Evolutionary conservation across 495 filamentous ascomycete species (phyloP), one percentile per base, ranked within the genome.

Genomic region (Aspergillus egyptiacus): DNA sequence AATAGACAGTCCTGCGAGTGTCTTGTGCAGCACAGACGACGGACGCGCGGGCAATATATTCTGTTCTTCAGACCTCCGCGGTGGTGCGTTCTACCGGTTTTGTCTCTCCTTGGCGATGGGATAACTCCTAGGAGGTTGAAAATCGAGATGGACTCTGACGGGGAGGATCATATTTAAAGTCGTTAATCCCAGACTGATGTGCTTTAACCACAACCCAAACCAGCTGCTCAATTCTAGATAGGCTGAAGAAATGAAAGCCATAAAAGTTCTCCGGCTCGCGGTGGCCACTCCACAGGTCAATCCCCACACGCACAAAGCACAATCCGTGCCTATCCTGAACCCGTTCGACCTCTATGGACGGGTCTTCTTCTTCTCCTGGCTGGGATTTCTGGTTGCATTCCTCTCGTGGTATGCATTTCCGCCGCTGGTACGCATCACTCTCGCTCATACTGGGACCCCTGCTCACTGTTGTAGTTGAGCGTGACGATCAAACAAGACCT

Each of bases 301-400:
- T 59, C 88, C 88, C 0, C 69, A 81, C 62, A 94, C 85, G 60
- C 74, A 74, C n/a, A 94, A 94, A 61, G 91, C 91, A 18, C 78
- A 75, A 33, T 86, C 86, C 0, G 81, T 96, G 34, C 91, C 91
- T 0, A 60, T 87, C 22, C 64, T 96, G 27, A 96, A 96, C 62
- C 83, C 85, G 4, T 60, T 88, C 51, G 80, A 94, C 56, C 61
- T 80, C 50, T 87, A 97, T 75, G 90, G 91, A 39, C 78, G 90
- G 3, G 88, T 93, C 0, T 96, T 94, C 66, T 89, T 89, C 75
- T 95, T 96, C 69, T 88, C 89, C 0, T 96, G 91, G 85, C 77
- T 89, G 36, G 91, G 91, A 8, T 97, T 97, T 69, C 86, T 96
- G 82, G 82, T 96, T 46, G 89, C 90, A 15, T 97, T 97, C 72